A percentile compares a stretch with the other conserved stretches of the same genome.
phyloP scores from a whole-genome alignment of 108 stramenopile genomes.

The Pseudonitzschia multiseries region DNA sequence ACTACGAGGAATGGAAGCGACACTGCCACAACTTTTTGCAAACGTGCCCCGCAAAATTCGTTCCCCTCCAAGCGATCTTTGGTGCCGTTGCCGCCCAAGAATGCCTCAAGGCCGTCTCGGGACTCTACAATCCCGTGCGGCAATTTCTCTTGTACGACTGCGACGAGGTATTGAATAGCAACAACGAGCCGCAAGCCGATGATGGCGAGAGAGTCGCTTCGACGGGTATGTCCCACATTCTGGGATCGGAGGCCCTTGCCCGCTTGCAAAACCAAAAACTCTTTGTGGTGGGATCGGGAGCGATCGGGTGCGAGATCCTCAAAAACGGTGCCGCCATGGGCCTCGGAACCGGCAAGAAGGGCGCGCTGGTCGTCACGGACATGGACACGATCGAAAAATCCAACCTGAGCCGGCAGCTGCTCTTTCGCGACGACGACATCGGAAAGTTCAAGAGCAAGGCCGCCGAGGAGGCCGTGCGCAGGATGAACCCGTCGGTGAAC shows the following conservation, averaged over 20 bases:
- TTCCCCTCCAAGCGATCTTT: constrained; percentile 72
- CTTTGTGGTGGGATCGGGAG: constrained; percentile 98
- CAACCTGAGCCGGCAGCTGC: constrained; percentile 96
- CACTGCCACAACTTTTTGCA: constrained; percentile 44
- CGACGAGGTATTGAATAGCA: constrained; percentile 84
- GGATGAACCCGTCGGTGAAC: constrained; percentile 56
- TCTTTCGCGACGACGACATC: constrained; percentile 87
- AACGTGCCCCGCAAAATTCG: constrained; percentile 73
- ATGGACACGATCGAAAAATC: constrained; percentile 99
- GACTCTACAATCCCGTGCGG: constrained; percentile 81
- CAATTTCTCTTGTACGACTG: constrained; percentile 91
- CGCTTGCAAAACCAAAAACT: constrained; percentile 57
- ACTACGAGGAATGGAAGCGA: neutral
- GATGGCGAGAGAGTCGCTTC: neutral
- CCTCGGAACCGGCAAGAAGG: constrained; percentile 56
- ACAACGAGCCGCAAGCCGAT: constrained; percentile 7
- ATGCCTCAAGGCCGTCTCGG: constrained; percentile 79
- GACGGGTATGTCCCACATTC: constrained; percentile 42
- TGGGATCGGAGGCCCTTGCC: constrained; percentile 49
- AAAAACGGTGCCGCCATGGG: constrained; percentile 96
- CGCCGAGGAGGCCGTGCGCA: constrained; percentile 58
- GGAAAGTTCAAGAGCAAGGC: constrained; percentile 87
- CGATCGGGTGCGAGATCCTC: constrained; percentile 96
- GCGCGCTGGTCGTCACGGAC: constrained; percentile 85
- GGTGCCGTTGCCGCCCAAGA: constrained; percentile 88